Evolutionary conservation across 495 filamentous ascomycete species (phyloP), one percentile per base, ranked within the genome.

Genomic region (Geoglossum glabrum): DNA sequence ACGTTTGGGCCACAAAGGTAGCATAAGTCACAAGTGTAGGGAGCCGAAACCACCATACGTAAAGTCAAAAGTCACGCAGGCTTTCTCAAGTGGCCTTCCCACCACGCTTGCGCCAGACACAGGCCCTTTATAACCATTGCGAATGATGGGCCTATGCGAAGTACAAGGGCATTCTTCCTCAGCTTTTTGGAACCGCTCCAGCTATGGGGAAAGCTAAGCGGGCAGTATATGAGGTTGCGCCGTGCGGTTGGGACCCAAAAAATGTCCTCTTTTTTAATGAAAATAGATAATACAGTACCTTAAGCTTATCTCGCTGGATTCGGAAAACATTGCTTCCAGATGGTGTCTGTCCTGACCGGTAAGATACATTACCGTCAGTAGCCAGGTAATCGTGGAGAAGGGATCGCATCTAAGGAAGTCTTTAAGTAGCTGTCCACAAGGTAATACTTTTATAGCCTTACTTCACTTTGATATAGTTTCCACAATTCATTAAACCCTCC

Each of bases 361-460:
- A 73, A 30, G 74, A 71, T 13, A 70, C 73, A 60, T 89, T 84
- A 34, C 85, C 88, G 63, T 90, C 89, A n/a, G 87, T 92, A 3
- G 93, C 90, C 57, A 99, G 77, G 64, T 99, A 97, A 67, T 97
- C 92, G 68, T 99, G 93, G 59, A 99, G 73, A 21, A 97, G 73
- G 1, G 89, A 92, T 31, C 90, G 83, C 63, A 99, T 95, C 77
- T 85, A 69, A 52, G 73, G 70, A 40, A 73, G 68, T 66, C 76
- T 82, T 52, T 27, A 31, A 28, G 5, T 31, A 28, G 28, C 25
- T 15, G 1, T 30, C 49, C 10, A 6, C 10, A 49, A 67, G 15
- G 26, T 5, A 30, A 27, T 25, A 30, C 54, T 59, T 23, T 19
- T 9, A 17, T 46, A 21, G 3, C 4, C 68, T 61, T 68, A 81